A percentile compares a stretch with the other conserved stretches of the same genome.
Conservation (phyloP, 2,329 filamentous ascomycete species). For the Orbilia oligospora region DNA sequence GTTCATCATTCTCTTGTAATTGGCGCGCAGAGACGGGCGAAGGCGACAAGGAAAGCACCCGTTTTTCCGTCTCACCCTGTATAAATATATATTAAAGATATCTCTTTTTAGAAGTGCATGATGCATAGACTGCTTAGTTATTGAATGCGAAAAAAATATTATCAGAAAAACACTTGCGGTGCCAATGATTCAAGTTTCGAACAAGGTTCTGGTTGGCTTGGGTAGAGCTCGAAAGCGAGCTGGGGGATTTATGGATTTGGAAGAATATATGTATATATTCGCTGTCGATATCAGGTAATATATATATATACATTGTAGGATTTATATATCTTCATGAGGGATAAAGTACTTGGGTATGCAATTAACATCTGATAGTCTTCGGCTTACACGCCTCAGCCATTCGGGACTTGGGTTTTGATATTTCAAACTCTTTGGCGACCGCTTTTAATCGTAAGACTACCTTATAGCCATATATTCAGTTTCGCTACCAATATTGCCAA, state of each 20-base stretch:
- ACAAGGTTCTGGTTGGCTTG: neutral
- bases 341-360: neutral
- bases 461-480: no score
- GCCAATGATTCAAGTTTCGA: no score
- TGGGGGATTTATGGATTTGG: neutral
- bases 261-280: neutral
- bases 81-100: slow-evolving; percentile 3
- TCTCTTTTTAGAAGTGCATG: slow-evolving; percentile 20
- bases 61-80: slow-evolving; percentile 28
- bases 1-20: neutral
- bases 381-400: neutral
- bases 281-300: no score
- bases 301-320: neutral
- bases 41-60: neutral
- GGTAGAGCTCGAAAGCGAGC: neutral
- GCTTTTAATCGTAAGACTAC: neutral
- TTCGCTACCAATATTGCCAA: neutral
- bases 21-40: slow-evolving; percentile 4
- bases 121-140: slow-evolving; percentile 21
- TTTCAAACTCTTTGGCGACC: neutral
- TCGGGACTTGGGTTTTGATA: slow-evolving; percentile 1
- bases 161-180: no score
- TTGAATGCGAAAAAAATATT: neutral
- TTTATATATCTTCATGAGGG: no score
- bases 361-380: neutral